Percentiles rank a stretch among this genome's conserved stretches.
Evolutionary conservation across 2,329 filamentous ascomycete genomes (phyloP).

Genomic region (Xylariaceae sp.): DNA sequence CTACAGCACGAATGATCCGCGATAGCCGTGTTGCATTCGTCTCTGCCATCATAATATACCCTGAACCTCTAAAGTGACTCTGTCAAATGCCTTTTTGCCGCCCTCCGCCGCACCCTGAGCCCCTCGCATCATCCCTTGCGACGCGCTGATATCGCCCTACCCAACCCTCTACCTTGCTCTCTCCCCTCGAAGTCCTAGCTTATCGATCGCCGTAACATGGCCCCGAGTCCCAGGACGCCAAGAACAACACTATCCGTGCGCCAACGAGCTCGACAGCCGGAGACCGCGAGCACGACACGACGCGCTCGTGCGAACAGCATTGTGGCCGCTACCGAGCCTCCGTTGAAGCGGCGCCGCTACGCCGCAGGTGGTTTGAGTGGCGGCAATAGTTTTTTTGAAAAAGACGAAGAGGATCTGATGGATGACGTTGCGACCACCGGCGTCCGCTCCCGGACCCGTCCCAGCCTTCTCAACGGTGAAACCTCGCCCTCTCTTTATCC

Average conservation of each 20-base stretch:
- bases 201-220: conserved; percentile 24
- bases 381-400: conserved; percentile 76
- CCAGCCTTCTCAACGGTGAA: conserved; percentile 46
- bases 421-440: conserved; percentile 45
- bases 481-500: conserved; percentile 44
- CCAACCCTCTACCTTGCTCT: conserved; percentile 6
- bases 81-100: conserved; percentile 33
- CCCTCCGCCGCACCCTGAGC: conserved; percentile 25
- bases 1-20: conserved; percentile 13
- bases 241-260: conserved; percentile 24
- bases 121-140: conserved; percentile 31
- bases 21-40: conserved; percentile 6
- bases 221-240: conserved; percentile 32
- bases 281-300: conserved; percentile 25
- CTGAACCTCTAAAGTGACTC: conserved; percentile 2
- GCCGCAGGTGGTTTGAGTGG: conserved; percentile 82
- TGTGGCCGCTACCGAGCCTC: conserved; percentile 50
- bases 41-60: neutral
- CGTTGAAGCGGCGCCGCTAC: conserved; percentile 69
- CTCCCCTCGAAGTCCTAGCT: neutral
- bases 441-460: conserved; percentile 47
- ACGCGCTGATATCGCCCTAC: conserved; percentile 32
- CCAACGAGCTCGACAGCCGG: conserved; percentile 26
- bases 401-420: conserved; percentile 56
- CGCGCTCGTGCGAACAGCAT: conserved; percentile 35